These are phyloP conservation scores for Lecanicillium sp. DNA, from an alignment of 2,329 filamentous ascomycete species.

Conservation along the genomic window DNA sequence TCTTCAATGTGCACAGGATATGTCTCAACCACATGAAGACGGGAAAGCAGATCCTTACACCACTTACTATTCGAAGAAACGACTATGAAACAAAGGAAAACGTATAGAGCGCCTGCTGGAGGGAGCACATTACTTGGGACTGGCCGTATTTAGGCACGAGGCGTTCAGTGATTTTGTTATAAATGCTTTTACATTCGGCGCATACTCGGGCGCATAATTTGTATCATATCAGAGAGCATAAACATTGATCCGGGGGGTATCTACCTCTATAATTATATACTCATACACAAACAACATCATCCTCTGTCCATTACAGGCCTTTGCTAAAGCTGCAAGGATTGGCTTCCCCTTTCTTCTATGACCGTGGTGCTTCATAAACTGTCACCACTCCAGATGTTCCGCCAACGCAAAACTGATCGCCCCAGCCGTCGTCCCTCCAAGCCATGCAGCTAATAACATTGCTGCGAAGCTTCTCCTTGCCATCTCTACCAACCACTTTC, in stretches of 20 bases:
- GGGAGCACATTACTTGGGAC: no score
- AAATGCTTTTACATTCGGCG: background rate
- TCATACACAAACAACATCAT: no score
- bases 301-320: no score
- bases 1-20: constrained; percentile 4
- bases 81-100: background rate
- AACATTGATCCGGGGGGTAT: background rate
- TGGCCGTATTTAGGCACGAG: no score
- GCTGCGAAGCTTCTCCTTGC: constrained; percentile 49
- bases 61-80: background rate
- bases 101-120: no score
- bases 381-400: constrained; percentile 60
- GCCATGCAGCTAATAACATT: constrained; percentile 56
- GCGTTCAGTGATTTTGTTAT: constrained; percentile 4
- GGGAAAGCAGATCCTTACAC: constrained; percentile 9
- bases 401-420: constrained; percentile 57
- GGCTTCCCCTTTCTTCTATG: no score
- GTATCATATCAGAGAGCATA: background rate
- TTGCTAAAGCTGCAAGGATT: no score
- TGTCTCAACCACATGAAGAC: constrained; percentile 9
- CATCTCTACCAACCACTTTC: constrained; percentile 49
- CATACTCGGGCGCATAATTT: background rate
- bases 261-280: no score
- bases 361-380: constrained; percentile 39
- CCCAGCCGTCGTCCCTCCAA: constrained; percentile 55